A percentile compares a stretch with the other conserved stretches of the same genome.
Conservation (phyloP, 2,329 filamentous ascomycete species). For the Kalmusia sp. region DNA sequence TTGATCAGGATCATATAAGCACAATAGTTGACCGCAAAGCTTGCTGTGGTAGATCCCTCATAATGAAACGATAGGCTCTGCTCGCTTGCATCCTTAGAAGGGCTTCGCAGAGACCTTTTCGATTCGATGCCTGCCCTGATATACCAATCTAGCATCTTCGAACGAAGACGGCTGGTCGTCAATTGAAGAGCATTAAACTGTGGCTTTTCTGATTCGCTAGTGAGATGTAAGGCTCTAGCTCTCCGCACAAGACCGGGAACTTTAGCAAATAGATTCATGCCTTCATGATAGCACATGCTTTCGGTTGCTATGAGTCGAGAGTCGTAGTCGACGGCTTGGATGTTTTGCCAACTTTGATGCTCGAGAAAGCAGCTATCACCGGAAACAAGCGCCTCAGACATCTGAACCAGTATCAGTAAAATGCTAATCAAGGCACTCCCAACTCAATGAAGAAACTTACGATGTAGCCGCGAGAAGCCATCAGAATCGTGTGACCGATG, state of each 20-base stretch:
- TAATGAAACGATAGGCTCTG: neutral
- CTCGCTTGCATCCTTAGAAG: neutral
- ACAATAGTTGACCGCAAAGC: constrained; percentile 6
- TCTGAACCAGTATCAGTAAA: neutral
- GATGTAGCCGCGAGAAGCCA: constrained; percentile 7
- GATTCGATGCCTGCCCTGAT: neutral
- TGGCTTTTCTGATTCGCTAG: neutral
- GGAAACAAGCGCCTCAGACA: neutral
- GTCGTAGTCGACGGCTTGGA: neutral
- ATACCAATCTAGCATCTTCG: constrained; percentile 6
- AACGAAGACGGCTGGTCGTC: neutral
- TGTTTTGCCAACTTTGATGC: neutral
- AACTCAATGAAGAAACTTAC: neutral
- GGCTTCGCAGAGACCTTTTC: neutral
- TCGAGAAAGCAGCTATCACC: constrained; percentile 2
- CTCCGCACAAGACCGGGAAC: neutral
- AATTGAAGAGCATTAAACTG: neutral
- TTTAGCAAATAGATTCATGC: constrained; percentile 1
- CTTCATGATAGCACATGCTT: neutral
- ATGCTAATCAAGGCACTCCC: neutral
- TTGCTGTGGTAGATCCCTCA: neutral
- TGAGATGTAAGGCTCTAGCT: neutral
- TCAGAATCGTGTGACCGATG: constrained; percentile 4
- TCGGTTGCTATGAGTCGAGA: neutral
- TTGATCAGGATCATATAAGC: constrained; percentile 10